Evolutionary conservation across 2,329 filamentous ascomycete genomes (phyloP).

Genomic region (Beauveria pseudobassiana): DNA sequence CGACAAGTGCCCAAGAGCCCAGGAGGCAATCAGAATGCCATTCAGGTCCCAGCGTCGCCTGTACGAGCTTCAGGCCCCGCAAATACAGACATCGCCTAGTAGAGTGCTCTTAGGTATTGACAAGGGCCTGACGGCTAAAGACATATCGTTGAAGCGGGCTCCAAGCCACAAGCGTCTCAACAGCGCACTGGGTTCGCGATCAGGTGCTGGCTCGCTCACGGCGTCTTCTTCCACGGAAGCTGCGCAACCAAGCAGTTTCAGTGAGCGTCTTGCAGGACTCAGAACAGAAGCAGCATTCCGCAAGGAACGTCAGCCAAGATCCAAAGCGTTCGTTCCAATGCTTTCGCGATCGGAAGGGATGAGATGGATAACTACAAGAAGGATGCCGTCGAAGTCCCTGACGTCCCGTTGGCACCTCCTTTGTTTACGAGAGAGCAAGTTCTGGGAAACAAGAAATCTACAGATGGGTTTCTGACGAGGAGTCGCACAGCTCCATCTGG

Average conservation of each 20-base stretch:
- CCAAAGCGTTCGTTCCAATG: slow-evolving; percentile 43
- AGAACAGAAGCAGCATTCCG: slow-evolving; percentile 47
- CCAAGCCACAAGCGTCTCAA: slow-evolving; percentile 34
- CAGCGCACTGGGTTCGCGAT: not conserved
- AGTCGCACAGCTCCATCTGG: slow-evolving; percentile 33
- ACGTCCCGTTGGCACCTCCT: slow-evolving; percentile 38
- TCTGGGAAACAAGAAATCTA: slow-evolving; percentile 26
- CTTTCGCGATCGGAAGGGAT: slow-evolving; percentile 49
- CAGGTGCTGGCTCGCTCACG: not conserved
- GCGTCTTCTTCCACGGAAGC: slow-evolving; percentile 18
- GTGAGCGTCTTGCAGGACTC: slow-evolving; percentile 72
- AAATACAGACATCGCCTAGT: slow-evolving; percentile 65
- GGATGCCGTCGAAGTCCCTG: slow-evolving; percentile 47
- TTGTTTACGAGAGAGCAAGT: slow-evolving; percentile 60
- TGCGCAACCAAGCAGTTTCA: slow-evolving; percentile 57
- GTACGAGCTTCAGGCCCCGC: slow-evolving; percentile 49
- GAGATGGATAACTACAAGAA: slow-evolving; percentile 55
- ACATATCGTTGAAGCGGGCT: slow-evolving; percentile 77
- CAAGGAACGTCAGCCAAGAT: slow-evolving; percentile 46
- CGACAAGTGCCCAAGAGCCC: not conserved
- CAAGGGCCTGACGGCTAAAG: slow-evolving; percentile 71
- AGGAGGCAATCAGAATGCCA: slow-evolving; percentile 13
- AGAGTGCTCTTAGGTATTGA: slow-evolving; percentile 80
- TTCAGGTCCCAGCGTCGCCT: slow-evolving; percentile 72
- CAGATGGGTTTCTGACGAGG: slow-evolving; percentile 27